phyloP scores from a whole-genome alignment of 345 rosid species.

The Litchi chinensis region DNA sequence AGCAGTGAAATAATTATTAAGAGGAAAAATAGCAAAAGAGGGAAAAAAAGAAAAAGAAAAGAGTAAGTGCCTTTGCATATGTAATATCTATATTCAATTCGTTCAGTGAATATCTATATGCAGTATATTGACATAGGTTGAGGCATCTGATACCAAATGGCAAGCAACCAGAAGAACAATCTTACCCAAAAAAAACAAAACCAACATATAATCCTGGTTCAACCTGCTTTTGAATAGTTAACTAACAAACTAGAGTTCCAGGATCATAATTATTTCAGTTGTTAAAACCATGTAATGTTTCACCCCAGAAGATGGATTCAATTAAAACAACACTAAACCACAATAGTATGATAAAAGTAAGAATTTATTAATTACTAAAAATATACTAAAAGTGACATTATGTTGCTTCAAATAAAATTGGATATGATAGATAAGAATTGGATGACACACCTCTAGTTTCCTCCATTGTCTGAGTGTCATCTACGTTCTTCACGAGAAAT shows the following conservation, averaged over 20 bases:
- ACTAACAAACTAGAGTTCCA: neutral
- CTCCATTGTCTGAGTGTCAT: neutral
- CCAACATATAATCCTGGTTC: neutral
- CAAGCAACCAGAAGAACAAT: neutral
- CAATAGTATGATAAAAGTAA: neutral
- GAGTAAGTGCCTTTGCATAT: neutral
- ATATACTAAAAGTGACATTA: neutral
- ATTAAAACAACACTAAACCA: neutral
- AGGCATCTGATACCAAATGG: neutral
- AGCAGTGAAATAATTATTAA: neutral
- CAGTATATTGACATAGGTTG: too few relatives aligned
- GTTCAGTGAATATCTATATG: neutral
- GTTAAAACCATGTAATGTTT: neutral
- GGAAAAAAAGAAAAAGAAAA: neutral
- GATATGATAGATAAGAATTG: neutral
- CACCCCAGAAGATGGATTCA: neutral
- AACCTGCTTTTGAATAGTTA: neutral
- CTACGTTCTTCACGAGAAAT: conserved; percentile 23
- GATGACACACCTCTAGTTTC: conserved; percentile 7
- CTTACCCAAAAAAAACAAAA: neutral
- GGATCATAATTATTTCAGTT: neutral
- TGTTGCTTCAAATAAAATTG: neutral
- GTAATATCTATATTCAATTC: neutral
- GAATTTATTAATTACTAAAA: neutral
- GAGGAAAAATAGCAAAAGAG: neutral